These are phyloP conservation scores for Russula sp. DNA, from an alignment of 768 basidiomycete genomes.

Conservation along the genomic window DNA sequence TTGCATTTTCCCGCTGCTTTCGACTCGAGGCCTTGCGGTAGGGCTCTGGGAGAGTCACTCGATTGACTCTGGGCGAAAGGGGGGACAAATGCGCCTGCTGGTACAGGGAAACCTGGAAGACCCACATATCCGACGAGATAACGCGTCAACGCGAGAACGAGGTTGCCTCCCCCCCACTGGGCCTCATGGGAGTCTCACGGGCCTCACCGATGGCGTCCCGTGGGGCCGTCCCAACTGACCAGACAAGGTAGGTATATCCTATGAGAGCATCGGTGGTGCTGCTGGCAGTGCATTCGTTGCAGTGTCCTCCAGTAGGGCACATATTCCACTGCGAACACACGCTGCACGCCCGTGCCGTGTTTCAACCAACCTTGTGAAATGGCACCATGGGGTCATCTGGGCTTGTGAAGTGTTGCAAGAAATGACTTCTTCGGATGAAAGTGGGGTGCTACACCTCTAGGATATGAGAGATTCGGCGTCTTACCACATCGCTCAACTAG, in stretches of 20 bases:
- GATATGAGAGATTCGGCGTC: too few relatives aligned
- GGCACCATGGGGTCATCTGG: too few relatives aligned
- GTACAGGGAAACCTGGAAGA: background rate
- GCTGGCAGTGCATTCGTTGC: background rate
- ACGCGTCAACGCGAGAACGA: background rate
- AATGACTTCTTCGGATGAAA: too few relatives aligned
- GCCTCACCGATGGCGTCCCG: background rate
- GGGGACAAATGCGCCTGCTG: background rate
- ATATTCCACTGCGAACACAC: too few relatives aligned
- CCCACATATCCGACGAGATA: background rate
- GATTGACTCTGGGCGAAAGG: background rate
- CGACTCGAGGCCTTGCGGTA: background rate
- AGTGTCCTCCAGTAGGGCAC: background rate
- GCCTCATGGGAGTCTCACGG: too few relatives aligned
- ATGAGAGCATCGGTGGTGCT: background rate
- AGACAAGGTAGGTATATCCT: background rate
- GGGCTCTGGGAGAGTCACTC: background rate
- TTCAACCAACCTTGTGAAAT: too few relatives aligned
- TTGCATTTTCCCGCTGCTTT: background rate
- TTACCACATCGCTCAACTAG: too few relatives aligned
- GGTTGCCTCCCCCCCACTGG: background rate
- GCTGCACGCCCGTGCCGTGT: too few relatives aligned
- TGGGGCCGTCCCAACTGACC: background rate
- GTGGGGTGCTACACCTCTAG: too few relatives aligned
- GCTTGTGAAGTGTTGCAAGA: too few relatives aligned